Evolutionary conservation across 176 grass and related monocot genomes (phyloP).

Genomic region (Triticum turgidum): DNA sequence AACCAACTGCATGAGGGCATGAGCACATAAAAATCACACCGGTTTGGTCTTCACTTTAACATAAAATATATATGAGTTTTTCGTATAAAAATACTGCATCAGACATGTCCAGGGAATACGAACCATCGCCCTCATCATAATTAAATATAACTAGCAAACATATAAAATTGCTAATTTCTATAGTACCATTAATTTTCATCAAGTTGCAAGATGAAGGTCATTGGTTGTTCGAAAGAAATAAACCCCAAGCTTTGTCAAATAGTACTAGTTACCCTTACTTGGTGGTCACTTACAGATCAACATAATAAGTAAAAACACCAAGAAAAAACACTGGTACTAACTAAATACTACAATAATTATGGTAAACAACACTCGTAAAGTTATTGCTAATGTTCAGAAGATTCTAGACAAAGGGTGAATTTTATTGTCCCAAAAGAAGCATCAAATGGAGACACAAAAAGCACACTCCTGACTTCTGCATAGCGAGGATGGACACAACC

Average conservation of each 20-base stretch:
- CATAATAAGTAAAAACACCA: neutral
- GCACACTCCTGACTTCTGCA: too few relatives aligned
- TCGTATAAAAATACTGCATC: neutral
- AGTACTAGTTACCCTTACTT: neutral
- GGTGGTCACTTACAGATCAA: neutral
- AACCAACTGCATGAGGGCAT: conserved; percentile 59
- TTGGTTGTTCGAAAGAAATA: neutral
- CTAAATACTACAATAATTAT: neutral
- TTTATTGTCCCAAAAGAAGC: too few relatives aligned
- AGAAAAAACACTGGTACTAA: neutral
- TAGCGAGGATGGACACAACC: too few relatives aligned
- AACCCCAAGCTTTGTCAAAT: neutral
- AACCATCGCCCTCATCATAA: neutral
- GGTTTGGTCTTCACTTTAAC: neutral
- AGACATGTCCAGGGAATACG: neutral
- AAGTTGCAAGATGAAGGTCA: neutral
- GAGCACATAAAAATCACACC: neutral
- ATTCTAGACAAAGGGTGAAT: neutral
- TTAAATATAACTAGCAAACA: neutral
- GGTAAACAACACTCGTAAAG: neutral
- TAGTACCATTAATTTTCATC: neutral
- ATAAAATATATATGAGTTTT: neutral
- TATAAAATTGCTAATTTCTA: neutral
- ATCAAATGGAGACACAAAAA: too few relatives aligned
- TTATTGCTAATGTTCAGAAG: neutral